phyloP scores from a whole-genome alignment of 805 yeast genomes.

The Candida silvatica region DNA sequence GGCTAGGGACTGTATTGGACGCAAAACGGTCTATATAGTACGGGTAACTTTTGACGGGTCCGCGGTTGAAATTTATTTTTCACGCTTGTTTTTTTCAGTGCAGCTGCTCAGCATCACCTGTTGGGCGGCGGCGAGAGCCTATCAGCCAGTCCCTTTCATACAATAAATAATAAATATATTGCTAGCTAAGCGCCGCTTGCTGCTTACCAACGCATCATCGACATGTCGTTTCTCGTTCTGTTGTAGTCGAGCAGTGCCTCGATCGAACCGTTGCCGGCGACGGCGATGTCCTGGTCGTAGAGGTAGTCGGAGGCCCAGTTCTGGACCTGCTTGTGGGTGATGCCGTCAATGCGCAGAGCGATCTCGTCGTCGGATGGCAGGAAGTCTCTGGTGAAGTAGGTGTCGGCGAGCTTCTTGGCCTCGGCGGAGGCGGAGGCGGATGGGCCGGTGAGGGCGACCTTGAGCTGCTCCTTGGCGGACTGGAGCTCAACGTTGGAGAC shows the following conservation, averaged over 20 bases:
- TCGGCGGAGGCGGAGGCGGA: constrained; percentile 39
- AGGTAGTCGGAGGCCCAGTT: constrained; percentile 68
- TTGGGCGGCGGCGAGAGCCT: too few species aligned
- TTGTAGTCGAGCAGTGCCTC: constrained; percentile 77
- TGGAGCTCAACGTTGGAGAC: constrained; percentile 71
- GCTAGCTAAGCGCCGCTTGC: not conserved
- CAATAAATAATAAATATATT: too few species aligned
- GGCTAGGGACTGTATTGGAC: too few species aligned
- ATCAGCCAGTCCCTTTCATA: too few species aligned
- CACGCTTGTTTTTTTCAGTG: too few species aligned
- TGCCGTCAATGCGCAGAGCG: constrained; percentile 52
- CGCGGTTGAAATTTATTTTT: too few species aligned
- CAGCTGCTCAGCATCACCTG: too few species aligned
- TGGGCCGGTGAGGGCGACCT: constrained; percentile 46
- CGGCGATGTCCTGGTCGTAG: constrained; percentile 81
- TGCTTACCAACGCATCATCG: constrained; percentile 72
- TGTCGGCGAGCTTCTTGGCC: constrained; percentile 37
- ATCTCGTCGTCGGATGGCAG: constrained; percentile 53
- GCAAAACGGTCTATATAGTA: too few species aligned
- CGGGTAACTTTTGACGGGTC: too few species aligned
- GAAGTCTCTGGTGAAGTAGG: constrained; percentile 53
- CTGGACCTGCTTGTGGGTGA: constrained; percentile 50
- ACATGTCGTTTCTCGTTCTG: constrained; percentile 84
- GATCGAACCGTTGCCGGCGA: constrained; percentile 80
- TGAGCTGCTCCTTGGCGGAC: constrained; percentile 66